Base-by-base conservation (phyloP, 352 stramenopile species). In the Phytophthora brassicae region DNA sequence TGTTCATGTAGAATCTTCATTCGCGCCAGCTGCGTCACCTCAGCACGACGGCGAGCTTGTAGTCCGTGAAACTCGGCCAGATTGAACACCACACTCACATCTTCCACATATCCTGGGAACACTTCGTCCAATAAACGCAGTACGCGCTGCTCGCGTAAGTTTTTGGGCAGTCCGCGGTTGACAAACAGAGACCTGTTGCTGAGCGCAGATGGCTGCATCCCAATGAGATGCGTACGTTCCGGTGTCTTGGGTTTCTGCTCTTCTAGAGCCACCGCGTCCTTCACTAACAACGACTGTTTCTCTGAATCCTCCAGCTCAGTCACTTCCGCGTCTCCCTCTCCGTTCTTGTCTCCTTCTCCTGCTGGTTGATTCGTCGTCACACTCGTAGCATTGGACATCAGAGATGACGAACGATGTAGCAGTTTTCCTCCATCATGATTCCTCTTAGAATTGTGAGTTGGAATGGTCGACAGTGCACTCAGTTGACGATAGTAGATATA, bases 41-140 rank as follows among this genome's bases (percentile, higher is more conserved):
- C 71, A 17, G 53, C 56, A 36, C 77, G 64, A 9, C 81, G 81
- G 45, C 66, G 72, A 55, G 60, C 64, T 68, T 93, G 79, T 24
- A 81, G 74, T 23, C 65, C 58, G 56, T 90, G 82, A 53, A 92
- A 93, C 44, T 87, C 78, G 24, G 77, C 77, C 44, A 95, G 72
- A 56, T 95, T 89, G 61, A 86, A 89, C 52, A 95, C 86, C 13
- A 95, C 79, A 23, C 73, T 83, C 26, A 93, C 86, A 46, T 93
- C 84, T 35, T 90, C 77, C 12, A 95, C 64, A 64, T 93, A 95
- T 0, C 77, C 73, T 13, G 84, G 86, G 56, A 95, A 95, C 1
- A 95, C 84, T 42, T 95, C 75, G 20, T 93, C 71, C 42, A 95
- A 71, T 44, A 95, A 60, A 56, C 83, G 86, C 14, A 92, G 68